These are phyloP conservation scores for Lepidium sativum DNA, from an alignment of 345 rosid genomes.

Conservation along the genomic window DNA sequence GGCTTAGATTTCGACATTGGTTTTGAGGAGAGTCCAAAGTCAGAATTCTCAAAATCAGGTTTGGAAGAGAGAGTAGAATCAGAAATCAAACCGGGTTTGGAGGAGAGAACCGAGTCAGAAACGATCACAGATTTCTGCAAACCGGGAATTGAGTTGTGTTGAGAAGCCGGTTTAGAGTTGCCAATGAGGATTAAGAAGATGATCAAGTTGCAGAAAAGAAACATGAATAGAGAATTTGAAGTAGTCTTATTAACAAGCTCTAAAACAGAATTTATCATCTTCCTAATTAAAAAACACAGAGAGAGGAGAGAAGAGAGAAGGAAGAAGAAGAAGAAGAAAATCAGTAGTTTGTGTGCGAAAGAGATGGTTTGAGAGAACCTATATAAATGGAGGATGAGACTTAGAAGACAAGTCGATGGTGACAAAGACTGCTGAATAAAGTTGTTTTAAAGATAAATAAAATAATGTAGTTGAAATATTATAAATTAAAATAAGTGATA, in stretches of 20 bases:
- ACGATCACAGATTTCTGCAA: not conserved
- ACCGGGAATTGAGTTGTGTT: not conserved
- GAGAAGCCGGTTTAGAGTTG: not conserved
- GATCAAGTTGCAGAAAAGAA: constrained; percentile 25
- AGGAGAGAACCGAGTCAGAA: constrained; percentile 6
- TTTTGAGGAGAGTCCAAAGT: not conserved
- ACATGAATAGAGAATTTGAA: constrained; percentile 21
- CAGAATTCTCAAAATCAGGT: not conserved
- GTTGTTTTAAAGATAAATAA: not conserved
- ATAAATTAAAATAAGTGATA: not conserved
- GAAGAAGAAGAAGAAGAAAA: not conserved
- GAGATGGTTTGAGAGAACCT: not conserved
- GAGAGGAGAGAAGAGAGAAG: not conserved
- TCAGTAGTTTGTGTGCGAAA: not conserved
- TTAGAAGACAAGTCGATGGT: constrained; percentile 12
- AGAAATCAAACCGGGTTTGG: constrained; percentile 1
- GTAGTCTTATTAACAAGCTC: constrained; percentile 18
- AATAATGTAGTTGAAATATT: constrained; percentile 1
- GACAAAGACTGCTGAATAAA: constrained; percentile 14
- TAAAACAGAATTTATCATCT: constrained; percentile 19
- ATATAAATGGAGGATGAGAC: constrained; percentile 10
- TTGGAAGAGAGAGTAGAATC: not conserved
- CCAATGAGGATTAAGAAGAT: constrained; percentile 24
- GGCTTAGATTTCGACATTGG: not conserved
- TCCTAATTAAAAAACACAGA: not conserved